Evolutionary conservation across 805 yeast genomes (phyloP), one percentile per base, ranked within the genome.

Genomic region (Saccharomycopsis fodiens): DNA sequence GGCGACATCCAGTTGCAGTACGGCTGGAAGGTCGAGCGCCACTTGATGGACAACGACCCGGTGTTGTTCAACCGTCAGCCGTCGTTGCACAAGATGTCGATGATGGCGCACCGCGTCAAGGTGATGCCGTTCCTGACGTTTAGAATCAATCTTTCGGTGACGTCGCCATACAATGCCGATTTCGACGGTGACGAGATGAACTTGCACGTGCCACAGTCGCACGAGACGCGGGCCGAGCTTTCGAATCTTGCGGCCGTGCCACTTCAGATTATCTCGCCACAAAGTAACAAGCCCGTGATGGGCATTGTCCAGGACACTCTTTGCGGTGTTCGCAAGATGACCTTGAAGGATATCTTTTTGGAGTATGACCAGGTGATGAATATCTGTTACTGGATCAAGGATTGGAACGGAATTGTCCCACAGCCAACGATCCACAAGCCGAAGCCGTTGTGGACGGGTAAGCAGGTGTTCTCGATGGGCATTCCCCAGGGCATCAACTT

Each of bases 161-260:
- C 98, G 0, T 87, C 97, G 16, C 99, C 99, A n/a, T 93, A 93
- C 67, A 93, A 93, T 69, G 99, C 99, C 39, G 99, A 93, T 82
- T 93, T 93, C 72, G 99, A 93, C 71, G 99, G 99, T 74, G 99
- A 93, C 67, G 99, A 93, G 69, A 93, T 93, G 99, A 93, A 93
- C 68, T 82, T 93, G 69, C 99, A 93, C 61, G 98, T 91, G 55
- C 98, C 99, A 2, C 99, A 93, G 64, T 85, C 96, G 6, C 96
- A 89, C 54, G 99, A 93, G 65, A 89, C 98, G 0, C 78, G 97
- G 61, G 96, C 98, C 1, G 99, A 93, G 66, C 72, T 93, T 54
- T 82, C 91, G 27, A 93, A 91, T 63, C 77, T 93, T 57, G 88
- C 97, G 68, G 95, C 97, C 3, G 99, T 93, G 44, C 98, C 98